Conservation (phyloP, 75 land plant species). For the Pseudotsuga menziesii region DNA sequence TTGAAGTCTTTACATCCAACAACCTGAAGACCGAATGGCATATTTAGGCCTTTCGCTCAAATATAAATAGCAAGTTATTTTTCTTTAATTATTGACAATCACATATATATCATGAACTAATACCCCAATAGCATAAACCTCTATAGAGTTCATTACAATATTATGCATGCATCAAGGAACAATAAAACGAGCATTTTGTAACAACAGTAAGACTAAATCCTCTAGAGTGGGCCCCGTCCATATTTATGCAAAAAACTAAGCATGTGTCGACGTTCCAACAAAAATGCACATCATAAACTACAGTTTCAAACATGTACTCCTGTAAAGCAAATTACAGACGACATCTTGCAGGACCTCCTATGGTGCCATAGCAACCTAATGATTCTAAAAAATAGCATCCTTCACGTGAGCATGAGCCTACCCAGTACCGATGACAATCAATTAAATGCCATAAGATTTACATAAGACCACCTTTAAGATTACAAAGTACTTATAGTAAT, state of each 20-base stretch:
- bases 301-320: too few relatives aligned
- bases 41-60: neutral
- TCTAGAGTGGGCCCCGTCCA: neutral
- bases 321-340: neutral
- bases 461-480: neutral
- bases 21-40: constrained; percentile 14
- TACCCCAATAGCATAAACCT: too few relatives aligned
- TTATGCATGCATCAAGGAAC: too few relatives aligned
- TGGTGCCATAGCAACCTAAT: neutral
- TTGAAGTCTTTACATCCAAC: constrained; percentile 23
- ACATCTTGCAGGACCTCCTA: neutral
- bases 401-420: neutral
- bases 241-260: neutral
- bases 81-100: too few relatives aligned
- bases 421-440: neutral
- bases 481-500: neutral
- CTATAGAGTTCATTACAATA: too few relatives aligned
- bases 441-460: neutral
- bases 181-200: neutral
- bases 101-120: too few relatives aligned
- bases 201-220: neutral
- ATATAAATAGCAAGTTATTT: too few relatives aligned
- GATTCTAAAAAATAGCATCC: neutral
- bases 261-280: neutral
- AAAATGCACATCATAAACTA: neutral